Conservation (phyloP, 495 filamentous ascomycete species). For the Aspergillus nidulans region DNA sequence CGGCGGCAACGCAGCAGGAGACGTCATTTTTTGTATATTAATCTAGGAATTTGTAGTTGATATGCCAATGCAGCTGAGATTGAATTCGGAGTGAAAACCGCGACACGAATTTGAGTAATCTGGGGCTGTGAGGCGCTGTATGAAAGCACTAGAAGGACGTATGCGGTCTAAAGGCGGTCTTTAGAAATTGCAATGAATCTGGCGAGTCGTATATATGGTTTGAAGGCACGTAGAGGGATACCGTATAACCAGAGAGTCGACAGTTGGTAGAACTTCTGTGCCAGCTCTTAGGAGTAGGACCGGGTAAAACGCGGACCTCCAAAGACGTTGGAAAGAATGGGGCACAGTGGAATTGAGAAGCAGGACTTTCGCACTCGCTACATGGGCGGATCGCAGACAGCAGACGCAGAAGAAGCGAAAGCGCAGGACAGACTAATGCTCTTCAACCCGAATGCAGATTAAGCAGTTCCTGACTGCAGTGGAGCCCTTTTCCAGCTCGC, state of each 20-base stretch:
- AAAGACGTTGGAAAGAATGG: not conserved
- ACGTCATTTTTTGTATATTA: constrained; percentile 28
- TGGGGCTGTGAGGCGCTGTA: not conserved
- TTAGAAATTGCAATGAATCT: no score
- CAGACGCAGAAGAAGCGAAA: not conserved
- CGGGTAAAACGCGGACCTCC: no score
- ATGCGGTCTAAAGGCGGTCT: no score
- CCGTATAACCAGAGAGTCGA: no score
- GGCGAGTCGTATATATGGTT: no score
- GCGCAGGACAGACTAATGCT: not conserved
- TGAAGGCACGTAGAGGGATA: no score
- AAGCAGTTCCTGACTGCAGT: not conserved
- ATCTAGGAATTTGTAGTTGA: not conserved
- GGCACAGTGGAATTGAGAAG: not conserved
- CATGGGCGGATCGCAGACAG: no score
- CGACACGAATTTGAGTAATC: not conserved
- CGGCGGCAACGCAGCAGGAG: constrained; percentile 38
- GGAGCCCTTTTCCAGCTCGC: not conserved
- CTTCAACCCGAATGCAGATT: not conserved
- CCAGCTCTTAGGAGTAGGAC: not conserved
- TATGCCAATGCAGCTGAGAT: not conserved
- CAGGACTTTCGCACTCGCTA: not conserved
- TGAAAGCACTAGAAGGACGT: no score
- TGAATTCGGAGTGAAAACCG: not conserved
- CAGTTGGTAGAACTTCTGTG: not conserved